phyloP scores from a whole-genome alignment of 1,139 yeast genomes.

The Williopsis jadinii region DNA sequence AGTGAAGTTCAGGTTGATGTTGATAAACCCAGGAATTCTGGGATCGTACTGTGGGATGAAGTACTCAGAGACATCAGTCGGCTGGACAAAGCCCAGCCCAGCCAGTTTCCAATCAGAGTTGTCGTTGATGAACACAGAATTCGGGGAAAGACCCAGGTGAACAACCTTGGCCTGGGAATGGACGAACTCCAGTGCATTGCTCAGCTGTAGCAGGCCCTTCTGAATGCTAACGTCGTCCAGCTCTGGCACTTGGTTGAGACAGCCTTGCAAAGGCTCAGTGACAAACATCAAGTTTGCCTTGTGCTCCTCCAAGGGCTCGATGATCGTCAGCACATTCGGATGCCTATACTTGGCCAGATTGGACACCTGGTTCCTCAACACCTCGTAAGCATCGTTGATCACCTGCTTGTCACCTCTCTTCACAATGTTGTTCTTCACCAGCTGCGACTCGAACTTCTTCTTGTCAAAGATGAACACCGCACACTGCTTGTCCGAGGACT shows the following conservation, averaged over 20 bases:
- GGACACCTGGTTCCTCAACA: constrained; percentile 51
- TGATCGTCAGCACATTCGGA: constrained; percentile 74
- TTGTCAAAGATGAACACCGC: constrained; percentile 89
- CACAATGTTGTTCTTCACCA: constrained; percentile 46
- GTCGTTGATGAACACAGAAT: constrained; percentile 65
- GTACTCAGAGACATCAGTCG: constrained; percentile 34
- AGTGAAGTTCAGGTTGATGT: constrained; percentile 62
- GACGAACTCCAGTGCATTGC: constrained; percentile 74
- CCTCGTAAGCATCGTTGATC: constrained; percentile 36
- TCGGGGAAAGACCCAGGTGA: constrained; percentile 76
- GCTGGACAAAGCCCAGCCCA: constrained; percentile 58
- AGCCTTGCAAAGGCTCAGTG: constrained; percentile 62
- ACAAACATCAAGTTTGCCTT: constrained; percentile 73
- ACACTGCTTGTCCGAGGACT: constrained; percentile 40
- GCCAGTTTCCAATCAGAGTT: constrained; percentile 93
- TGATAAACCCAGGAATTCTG: constrained; percentile 65
- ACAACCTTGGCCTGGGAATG: constrained; percentile 71
- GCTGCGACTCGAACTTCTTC: constrained; percentile 55
- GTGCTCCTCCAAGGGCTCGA: constrained; percentile 87
- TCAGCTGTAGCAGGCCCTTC: constrained; percentile 74
- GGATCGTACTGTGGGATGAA: constrained; percentile 46
- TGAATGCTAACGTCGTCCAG: constrained; percentile 22
- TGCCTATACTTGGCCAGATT: constrained; percentile 78
- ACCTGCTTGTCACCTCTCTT: constrained; percentile 27
- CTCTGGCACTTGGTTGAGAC: constrained; percentile 21